Evolutionary conservation across 768 basidiomycete genomes (phyloP).

Genomic region (Saitozyma sp.): DNA sequence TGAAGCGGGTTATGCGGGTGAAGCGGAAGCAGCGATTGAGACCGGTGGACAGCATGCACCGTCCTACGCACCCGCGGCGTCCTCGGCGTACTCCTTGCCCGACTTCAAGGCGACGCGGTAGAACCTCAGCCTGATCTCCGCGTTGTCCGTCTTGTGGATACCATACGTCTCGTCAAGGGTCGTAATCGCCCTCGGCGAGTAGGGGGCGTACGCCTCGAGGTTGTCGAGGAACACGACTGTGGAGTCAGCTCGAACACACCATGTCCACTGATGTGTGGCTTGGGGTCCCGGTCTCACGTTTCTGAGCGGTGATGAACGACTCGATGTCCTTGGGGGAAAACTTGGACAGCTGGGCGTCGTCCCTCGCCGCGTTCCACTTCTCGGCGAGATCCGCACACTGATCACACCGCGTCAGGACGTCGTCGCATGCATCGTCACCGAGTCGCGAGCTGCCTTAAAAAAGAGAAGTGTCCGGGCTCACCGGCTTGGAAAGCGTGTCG

Average conservation of each 20-base stretch:
- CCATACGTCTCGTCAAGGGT: constrained; percentile 63
- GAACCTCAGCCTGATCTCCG: constrained; percentile 75
- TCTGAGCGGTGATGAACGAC: constrained; percentile 72
- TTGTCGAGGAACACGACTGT: constrained; percentile 81
- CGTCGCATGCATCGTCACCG: background rate
- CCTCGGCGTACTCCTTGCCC: constrained; percentile 47
- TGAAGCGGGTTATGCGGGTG: too few species aligned
- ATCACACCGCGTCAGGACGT: background rate
- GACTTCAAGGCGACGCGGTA: constrained; percentile 66
- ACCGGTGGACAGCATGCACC: background rate
- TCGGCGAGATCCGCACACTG: constrained; percentile 65
- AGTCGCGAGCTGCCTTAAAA: background rate
- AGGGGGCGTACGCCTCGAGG: constrained; percentile 63
- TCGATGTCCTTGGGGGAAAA: constrained; percentile 67
- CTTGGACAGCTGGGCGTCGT: constrained; percentile 53
- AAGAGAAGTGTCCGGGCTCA: constrained; percentile 42
- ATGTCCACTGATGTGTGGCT: background rate
- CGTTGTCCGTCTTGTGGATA: constrained; percentile 64
- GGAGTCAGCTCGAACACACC: constrained; percentile 1
- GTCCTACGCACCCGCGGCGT: constrained; percentile 45
- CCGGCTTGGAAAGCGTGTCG: constrained; percentile 65
- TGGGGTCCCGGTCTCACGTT: constrained; percentile 56
- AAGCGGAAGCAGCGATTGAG: background rate
- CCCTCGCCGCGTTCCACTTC: constrained; percentile 70
- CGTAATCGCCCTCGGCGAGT: constrained; percentile 63